phyloP scores from a whole-genome alignment of 768 basidiomycete species.

The Dioszegia hungarica region DNA sequence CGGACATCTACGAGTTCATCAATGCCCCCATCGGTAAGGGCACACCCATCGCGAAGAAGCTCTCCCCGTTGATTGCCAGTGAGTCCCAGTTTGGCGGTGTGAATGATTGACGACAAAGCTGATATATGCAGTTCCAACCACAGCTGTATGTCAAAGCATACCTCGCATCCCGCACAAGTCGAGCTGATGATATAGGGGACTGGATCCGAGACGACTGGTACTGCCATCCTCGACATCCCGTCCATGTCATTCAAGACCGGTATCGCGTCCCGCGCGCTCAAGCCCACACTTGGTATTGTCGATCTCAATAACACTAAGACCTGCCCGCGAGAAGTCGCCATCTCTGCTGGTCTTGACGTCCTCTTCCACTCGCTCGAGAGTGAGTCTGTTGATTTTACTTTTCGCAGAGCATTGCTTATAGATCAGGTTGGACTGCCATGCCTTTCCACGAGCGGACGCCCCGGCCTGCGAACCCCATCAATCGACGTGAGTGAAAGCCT shows the following conservation, averaged over 20 bases:
- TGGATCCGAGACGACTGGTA: conserved; percentile 84
- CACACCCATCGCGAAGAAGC: conserved; percentile 65
- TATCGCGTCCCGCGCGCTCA: conserved; percentile 84
- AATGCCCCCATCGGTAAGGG: conserved; percentile 95
- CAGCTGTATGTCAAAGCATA: conserved; percentile 63
- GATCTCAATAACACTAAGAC: conserved; percentile 87
- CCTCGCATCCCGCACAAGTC: no score
- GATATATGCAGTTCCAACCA: conserved; percentile 59
- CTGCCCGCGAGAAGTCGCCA: conserved; percentile 87
- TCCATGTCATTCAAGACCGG: conserved; percentile 93
- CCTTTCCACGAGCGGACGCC: conserved; percentile 82
- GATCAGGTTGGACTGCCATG: conserved; percentile 24
- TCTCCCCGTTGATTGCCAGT: conserved; percentile 82
- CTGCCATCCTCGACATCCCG: conserved; percentile 81
- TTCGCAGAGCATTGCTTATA: not conserved
- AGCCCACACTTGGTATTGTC: conserved; percentile 77
- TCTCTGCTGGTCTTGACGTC: conserved; percentile 90
- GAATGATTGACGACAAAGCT: not conserved
- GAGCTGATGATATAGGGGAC: conserved; percentile 24
- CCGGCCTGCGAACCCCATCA: conserved; percentile 80
- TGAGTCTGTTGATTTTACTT: conserved; percentile 50
- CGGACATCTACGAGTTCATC: conserved; percentile 91
- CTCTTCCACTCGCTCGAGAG: conserved; percentile 93
- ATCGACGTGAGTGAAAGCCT: conserved; percentile 57
- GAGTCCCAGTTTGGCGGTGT: conserved; percentile 14